Percentiles rank a stretch among this genome's conserved stretches.
phyloP scores from a whole-genome alignment of 169 alveolate species.

The Plasmodium knowlesi region DNA sequence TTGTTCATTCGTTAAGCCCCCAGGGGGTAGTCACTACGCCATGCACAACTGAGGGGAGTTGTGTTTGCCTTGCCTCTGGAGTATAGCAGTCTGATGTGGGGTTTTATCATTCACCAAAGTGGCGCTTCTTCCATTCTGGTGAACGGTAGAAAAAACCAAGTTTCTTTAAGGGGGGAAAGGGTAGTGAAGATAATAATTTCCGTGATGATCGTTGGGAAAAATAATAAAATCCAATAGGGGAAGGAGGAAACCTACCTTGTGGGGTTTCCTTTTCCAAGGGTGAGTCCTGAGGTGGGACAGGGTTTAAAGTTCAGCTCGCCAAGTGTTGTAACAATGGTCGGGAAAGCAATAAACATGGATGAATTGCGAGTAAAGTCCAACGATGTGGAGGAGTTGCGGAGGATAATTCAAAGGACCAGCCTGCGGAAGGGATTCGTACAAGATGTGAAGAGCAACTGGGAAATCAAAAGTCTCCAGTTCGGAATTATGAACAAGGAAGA shows the following conservation, averaged over 20 bases:
- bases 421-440: slow-evolving; percentile 36
- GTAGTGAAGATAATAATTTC: background rate
- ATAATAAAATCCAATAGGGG: background rate
- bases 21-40: background rate
- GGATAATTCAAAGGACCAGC: slow-evolving; percentile 3
- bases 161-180: background rate
- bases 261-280: background rate
- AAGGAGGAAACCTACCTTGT: background rate
- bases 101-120: background rate
- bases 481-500: slow-evolving; percentile 86
- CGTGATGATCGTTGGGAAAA: background rate
- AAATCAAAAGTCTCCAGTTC: slow-evolving; percentile 86
- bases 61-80: background rate
- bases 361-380: background rate
- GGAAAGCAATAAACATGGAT: background rate
- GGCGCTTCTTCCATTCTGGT: no score
- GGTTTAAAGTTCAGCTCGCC: background rate
- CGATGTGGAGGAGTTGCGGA: background rate
- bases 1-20: background rate
- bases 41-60: background rate
- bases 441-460: slow-evolving; percentile 50
- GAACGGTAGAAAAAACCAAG: no score
- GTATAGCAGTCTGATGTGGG: background rate
- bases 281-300: background rate
- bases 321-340: background rate